Evolutionary conservation across 2,329 filamentous ascomycete genomes (phyloP).

Genomic region (Byssochlamys sp.): DNA sequence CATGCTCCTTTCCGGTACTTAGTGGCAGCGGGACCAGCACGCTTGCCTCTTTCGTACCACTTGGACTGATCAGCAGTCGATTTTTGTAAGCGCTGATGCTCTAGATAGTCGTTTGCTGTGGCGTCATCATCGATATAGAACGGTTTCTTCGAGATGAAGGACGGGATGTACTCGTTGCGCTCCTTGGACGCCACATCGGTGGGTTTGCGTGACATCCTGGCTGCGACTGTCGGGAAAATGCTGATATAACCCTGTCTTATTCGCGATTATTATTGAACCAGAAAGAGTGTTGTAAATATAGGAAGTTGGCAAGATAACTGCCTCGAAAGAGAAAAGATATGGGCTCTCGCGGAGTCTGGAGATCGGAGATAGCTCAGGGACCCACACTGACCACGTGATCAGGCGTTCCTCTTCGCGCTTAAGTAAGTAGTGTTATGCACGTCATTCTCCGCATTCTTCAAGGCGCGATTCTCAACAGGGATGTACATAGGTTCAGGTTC

Average conservation of each 20-base stretch:
- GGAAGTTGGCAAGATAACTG: neutral
- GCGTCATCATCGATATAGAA: slow-evolving; percentile 82
- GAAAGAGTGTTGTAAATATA: neutral
- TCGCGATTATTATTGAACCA: neutral
- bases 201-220: slow-evolving; percentile 40
- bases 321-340: slow-evolving; percentile 2
- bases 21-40: slow-evolving; percentile 74
- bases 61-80: slow-evolving; percentile 59
- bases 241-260: neutral
- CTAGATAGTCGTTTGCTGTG: slow-evolving; percentile 74
- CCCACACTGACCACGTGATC: slow-evolving; percentile 18
- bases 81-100: slow-evolving; percentile 82
- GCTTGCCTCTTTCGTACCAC: slow-evolving; percentile 90
- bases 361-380: slow-evolving; percentile 3
- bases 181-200: slow-evolving; percentile 58
- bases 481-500: neutral
- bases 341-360: slow-evolving; percentile 2
- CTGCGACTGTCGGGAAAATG: neutral
- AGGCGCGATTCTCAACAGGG: slow-evolving; percentile 1
- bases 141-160: slow-evolving; percentile 94
- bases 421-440: slow-evolving; percentile 3
- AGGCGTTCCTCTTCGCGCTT: slow-evolving; percentile 16
- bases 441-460: slow-evolving; percentile 2
- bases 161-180: slow-evolving; percentile 95
- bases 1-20: slow-evolving; percentile 97